Conservation (phyloP, 2,329 filamentous ascomycete genomes). For the Microdochium nivale region DNA sequence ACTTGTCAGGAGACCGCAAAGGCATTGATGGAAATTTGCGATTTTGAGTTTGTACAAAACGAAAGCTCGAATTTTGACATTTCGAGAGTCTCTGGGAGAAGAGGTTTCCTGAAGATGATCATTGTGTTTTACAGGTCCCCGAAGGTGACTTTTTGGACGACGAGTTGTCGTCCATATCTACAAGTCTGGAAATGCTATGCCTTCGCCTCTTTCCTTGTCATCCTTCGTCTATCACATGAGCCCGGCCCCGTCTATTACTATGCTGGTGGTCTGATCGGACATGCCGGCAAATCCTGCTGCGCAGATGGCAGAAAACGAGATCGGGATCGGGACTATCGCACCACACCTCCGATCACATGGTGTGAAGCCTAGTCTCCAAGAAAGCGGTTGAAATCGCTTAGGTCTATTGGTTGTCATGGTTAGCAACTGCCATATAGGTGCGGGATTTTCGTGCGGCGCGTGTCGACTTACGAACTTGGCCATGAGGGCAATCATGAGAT, state of each 20-base stretch:
- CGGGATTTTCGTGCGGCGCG: constrained; percentile 5
- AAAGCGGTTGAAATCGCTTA: constrained; percentile 20
- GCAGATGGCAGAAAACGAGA: constrained; percentile 9
- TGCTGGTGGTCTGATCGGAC: constrained; percentile 22
- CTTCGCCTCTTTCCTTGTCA: constrained; percentile 10
- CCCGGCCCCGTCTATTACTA: constrained; percentile 21
- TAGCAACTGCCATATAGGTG: neutral
- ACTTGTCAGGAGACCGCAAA: neutral
- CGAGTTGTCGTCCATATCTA: constrained; percentile 17
- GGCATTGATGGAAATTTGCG: neutral
- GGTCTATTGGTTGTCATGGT: constrained; percentile 15
- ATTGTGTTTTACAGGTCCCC: constrained; percentile 15
- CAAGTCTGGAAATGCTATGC: constrained; percentile 21
- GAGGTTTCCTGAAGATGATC: constrained; percentile 6
- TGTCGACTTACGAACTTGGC: constrained; percentile 67
- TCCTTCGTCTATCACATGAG: constrained; percentile 11
- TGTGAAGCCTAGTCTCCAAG: constrained; percentile 19
- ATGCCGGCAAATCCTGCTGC: constrained; percentile 12
- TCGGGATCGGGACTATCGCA: constrained; percentile 13
- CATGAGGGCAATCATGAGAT: constrained; percentile 89
- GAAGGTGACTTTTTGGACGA: constrained; percentile 5
- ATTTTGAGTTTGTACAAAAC: neutral
- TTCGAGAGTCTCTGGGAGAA: constrained; percentile 1
- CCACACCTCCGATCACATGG: constrained; percentile 17
- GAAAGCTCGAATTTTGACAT: neutral